phyloP scores from a whole-genome alignment of 768 basidiomycete species.

The Lepiota venenata region DNA sequence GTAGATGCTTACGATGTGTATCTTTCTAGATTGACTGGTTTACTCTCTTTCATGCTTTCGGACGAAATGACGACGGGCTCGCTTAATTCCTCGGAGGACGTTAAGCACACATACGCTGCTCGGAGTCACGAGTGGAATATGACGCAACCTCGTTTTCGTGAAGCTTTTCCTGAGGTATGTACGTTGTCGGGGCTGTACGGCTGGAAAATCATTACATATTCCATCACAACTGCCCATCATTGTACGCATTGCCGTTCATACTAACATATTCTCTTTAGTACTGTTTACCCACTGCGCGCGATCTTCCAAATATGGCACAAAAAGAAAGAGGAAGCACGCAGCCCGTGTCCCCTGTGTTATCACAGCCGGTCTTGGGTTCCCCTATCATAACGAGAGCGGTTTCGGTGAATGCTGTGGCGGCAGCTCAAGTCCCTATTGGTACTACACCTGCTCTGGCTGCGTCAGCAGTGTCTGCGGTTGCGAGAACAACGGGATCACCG shows the following conservation, averaged over 20 bases:
- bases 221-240: constrained; percentile 6
- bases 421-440: background rate
- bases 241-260: background rate
- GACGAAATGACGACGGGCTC: constrained; percentile 98
- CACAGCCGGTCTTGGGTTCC: constrained; percentile 10
- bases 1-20: constrained; percentile 10
- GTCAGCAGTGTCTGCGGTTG: constrained; percentile 10
- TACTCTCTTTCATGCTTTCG: constrained; percentile 91
- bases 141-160: constrained; percentile 72
- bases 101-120: constrained; percentile 74
- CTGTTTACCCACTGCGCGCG: constrained; percentile 57
- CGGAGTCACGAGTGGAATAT: constrained; percentile 89
- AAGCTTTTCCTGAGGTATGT: constrained; percentile 85
- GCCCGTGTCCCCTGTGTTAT: constrained; percentile 15
- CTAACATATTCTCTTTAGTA: constrained; percentile 44
- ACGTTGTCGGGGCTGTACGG: constrained; percentile 9
- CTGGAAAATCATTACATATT: constrained; percentile 8
- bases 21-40: constrained; percentile 76
- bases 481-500: background rate
- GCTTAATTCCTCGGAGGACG: constrained; percentile 71
- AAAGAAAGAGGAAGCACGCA: constrained; percentile 59
- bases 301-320: constrained; percentile 93
- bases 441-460: constrained; percentile 10
- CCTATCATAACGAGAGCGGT: constrained; percentile 6
- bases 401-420: background rate